A percentile compares a stretch with the other conserved stretches of the same genome.
Conservation (phyloP, 2,329 filamentous ascomycete genomes). For the Penicillium sp. region DNA sequence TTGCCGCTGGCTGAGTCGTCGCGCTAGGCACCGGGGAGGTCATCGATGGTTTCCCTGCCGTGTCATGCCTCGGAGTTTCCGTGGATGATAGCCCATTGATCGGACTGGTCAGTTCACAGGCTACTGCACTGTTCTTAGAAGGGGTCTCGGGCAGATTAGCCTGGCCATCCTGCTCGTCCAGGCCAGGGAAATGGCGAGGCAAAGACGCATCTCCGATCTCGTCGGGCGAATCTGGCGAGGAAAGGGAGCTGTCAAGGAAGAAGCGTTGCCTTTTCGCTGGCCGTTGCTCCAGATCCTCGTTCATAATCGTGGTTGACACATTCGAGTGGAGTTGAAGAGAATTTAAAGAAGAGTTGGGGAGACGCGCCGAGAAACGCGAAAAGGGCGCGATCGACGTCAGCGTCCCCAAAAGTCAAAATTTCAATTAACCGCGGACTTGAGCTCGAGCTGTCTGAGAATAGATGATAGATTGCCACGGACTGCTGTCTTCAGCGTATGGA, state of each 20-base stretch:
- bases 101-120: not conserved
- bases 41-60: not conserved
- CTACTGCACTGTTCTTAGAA: not conserved
- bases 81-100: not conserved
- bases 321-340: constrained; percentile 4
- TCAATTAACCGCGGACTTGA: not conserved
- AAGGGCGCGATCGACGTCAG: constrained; percentile 36
- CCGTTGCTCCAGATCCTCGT: constrained; percentile 52
- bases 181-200: constrained; percentile 9
- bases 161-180: constrained; percentile 1
- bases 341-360: constrained; percentile 19
- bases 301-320: constrained; percentile 25
- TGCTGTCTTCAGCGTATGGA: too few species aligned
- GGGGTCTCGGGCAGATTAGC: constrained; percentile 3
- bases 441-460: not conserved
- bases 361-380: constrained; percentile 43
- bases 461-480: not conserved
- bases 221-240: constrained; percentile 25
- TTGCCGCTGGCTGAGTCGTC: not conserved
- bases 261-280: constrained; percentile 66
- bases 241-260: constrained; percentile 57
- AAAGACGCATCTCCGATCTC: constrained; percentile 26
- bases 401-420: constrained; percentile 25
- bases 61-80: not conserved
- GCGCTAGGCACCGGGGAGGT: not conserved